These are phyloP conservation scores for Bruguiera hainesii DNA, from an alignment of 441 rosid species.

Conservation along the genomic window DNA sequence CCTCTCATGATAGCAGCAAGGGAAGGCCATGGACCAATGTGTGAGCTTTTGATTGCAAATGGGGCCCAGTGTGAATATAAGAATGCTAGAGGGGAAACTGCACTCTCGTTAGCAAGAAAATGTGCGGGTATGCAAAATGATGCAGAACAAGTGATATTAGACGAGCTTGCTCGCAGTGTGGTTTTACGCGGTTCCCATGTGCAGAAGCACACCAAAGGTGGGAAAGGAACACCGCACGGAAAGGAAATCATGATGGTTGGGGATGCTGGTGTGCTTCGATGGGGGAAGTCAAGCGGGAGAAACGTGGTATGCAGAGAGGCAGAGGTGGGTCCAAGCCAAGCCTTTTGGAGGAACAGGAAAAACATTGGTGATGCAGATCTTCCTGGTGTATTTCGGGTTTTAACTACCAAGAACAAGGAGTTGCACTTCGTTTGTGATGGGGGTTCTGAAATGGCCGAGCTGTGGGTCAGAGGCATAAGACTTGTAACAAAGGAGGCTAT, in stretches of 20 bases:
- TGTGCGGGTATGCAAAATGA: constrained; percentile 25
- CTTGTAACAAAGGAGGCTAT: constrained; percentile 55
- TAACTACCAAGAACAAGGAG: constrained; percentile 69
- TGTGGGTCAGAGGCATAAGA: constrained; percentile 91
- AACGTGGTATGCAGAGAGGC: constrained; percentile 69
- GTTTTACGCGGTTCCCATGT: constrained; percentile 54
- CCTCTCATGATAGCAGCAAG: constrained; percentile 97
- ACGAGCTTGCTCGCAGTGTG: constrained; percentile 62
- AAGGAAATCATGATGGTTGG: constrained; percentile 59
- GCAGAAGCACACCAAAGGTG: constrained; percentile 79
- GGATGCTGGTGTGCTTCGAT: constrained; percentile 50
- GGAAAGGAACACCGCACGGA: constrained; percentile 65
- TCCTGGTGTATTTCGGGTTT: constrained; percentile 65
- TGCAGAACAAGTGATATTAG: constrained; percentile 52
- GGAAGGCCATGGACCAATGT: constrained; percentile 61
- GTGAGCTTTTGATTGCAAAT: constrained; percentile 53
- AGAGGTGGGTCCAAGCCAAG: constrained; percentile 52
- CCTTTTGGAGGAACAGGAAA: constrained; percentile 45
- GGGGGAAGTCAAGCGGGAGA: constrained; percentile 75
- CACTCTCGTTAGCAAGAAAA: constrained; percentile 53
- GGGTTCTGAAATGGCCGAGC: constrained; percentile 73
- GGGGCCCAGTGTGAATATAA: constrained; percentile 63
- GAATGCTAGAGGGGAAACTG: constrained; percentile 65
- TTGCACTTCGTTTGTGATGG: constrained; percentile 80
- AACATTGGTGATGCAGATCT: constrained; percentile 38